These are phyloP conservation scores for Cymbidium sinense DNA, from an alignment of 106 monocot species.

Conservation along the genomic window DNA sequence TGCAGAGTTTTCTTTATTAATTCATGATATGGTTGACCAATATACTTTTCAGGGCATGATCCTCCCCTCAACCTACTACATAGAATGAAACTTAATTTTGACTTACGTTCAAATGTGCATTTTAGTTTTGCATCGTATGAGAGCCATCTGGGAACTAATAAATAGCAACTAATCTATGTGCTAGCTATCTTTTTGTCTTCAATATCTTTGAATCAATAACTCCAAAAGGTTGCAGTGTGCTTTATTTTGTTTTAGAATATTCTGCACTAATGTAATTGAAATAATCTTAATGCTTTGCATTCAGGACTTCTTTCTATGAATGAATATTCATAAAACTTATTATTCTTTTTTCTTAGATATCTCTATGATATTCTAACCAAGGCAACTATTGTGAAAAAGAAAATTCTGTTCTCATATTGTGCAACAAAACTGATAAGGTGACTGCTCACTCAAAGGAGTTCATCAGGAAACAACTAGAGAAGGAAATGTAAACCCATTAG, in stretches of 20 bases:
- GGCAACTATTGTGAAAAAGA: constrained; percentile 66
- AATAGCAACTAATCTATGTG: no score
- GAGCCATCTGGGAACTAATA: background rate
- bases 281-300: background rate
- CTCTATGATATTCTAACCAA: constrained; percentile 92
- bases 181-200: background rate
- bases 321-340: background rate
- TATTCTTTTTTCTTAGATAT: constrained; percentile 42
- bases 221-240: background rate
- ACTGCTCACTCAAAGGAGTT: constrained; percentile 96
- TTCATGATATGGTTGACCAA: background rate
- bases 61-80: background rate
- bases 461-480: constrained; percentile 93
- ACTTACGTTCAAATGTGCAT: background rate
- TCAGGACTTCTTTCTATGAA: background rate
- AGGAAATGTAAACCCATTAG: constrained; percentile 77
- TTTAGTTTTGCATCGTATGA: background rate
- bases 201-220: background rate
- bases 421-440: constrained; percentile 97
- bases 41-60: background rate
- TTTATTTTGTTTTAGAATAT: background rate
- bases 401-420: constrained; percentile 70
- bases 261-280: background rate
- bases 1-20: background rate
- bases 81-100: background rate